Evolutionary conservation across 2,329 filamentous ascomycete genomes (phyloP), one percentile per base, ranked within the genome.

Genomic region (Aspergillus sp.): DNA sequence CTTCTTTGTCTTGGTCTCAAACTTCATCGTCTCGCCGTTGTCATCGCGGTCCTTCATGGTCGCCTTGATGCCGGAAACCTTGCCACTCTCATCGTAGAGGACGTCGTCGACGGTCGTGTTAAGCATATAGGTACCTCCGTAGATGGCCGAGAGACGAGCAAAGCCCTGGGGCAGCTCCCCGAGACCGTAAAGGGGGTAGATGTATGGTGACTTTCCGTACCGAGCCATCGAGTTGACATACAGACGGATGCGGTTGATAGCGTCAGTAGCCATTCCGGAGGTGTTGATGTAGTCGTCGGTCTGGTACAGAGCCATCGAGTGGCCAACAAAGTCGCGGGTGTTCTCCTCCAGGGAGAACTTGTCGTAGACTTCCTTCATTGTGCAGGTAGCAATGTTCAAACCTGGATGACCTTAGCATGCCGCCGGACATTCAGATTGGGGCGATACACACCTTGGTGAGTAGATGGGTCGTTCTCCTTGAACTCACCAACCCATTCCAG

Each of bases 91-190:
- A 62, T 96, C 92, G 76, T 95, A 96, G 64, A 91, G 79, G 68
- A 99, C 82, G 83, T 99, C 95, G 66, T 98, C 91, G 59, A 99
- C 86, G 69, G 89, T 88, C 70, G 95, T 96, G 85, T 98, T 98
- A 74, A 99, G 89, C 93, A 99, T 99, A 83, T 99, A 99, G 54
- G 95, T 99, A 71, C 95, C 95, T 68, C 95, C 95, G 76, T 99
- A 98, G 80, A 99, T 98, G 78, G 95, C 95, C 46, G 93, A 97
- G 58, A 99, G 87, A 79, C 95, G 93, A 66, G 95, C 95, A 74
- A 99, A 99, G 63, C 94, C 94, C 81, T 99, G 95, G 41, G 95
- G 96, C 60, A 99, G 90, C 83, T 99, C 95, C 76, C 91, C 95
- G 54, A 99, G 88, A 65, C 95, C 95, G 82, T 99, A 99, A 34